Percentiles rank a stretch among this genome's conserved stretches.
Conservation (phyloP, 306 rosid species). For the Vigna mungo region DNA sequence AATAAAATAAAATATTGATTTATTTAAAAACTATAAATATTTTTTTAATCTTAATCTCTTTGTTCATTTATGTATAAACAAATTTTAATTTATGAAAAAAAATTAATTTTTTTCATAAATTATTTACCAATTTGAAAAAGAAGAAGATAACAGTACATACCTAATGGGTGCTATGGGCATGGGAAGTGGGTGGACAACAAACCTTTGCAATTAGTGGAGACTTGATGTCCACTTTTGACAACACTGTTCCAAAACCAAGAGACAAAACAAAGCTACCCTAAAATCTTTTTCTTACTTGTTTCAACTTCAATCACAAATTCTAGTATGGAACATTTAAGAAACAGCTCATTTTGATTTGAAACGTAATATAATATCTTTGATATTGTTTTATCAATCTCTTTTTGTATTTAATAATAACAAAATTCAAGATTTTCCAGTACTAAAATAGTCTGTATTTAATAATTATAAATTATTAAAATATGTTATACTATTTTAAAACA, state of each 20-base stretch:
- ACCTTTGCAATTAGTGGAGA: conserved; percentile 44
- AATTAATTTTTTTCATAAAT: too few species aligned
- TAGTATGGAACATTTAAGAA: not conserved
- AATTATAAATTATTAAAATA: not conserved
- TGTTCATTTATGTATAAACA: too few species aligned
- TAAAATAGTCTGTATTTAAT: not conserved
- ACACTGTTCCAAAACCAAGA: conserved; percentile 43
- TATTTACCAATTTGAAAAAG: not conserved
- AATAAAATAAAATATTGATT: too few species aligned
- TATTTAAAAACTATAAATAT: too few species aligned
- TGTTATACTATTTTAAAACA: not conserved
- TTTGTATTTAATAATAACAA: not conserved
- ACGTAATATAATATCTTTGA: not conserved
- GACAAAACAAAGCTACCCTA: conserved; percentile 18
- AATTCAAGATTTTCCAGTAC: not conserved
- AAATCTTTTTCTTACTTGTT: not conserved
- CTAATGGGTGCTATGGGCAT: conserved; percentile 45
- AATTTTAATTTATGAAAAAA: too few species aligned
- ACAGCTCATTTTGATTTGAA: not conserved
- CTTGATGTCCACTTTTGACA: conserved; percentile 66
- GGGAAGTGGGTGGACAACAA: conserved; percentile 56
- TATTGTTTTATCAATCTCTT: not conserved
- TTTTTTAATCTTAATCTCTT: too few species aligned
- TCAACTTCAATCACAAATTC: conserved; percentile 10
- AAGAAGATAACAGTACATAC: too few species aligned